Conservation (phyloP, 495 filamentous ascomycete species). For the Penicillium soppii region DNA sequence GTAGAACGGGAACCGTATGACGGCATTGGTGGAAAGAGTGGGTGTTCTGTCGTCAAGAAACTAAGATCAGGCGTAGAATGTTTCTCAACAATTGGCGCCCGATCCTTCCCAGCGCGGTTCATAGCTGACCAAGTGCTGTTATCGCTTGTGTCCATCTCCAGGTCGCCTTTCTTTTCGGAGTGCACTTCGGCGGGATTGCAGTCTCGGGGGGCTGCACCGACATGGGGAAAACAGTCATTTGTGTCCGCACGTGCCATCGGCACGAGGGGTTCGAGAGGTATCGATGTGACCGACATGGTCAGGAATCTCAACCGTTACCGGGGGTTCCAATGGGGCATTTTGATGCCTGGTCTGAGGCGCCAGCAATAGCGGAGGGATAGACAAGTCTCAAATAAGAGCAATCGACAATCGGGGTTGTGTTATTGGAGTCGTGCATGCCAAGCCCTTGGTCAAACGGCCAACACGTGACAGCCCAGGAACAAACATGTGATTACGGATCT, state of each 20-base stretch:
- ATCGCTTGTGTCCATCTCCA: background rate
- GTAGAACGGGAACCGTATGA: slow-evolving; percentile 74
- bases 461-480: too few relatives aligned
- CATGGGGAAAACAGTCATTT: slow-evolving; percentile 1
- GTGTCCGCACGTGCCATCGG: slow-evolving; percentile 6
- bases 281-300: slow-evolving; percentile 6
- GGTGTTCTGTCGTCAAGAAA: slow-evolving; percentile 46
- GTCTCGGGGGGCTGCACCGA: background rate
- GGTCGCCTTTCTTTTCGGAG: background rate
- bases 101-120: background rate
- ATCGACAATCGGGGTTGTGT: too few relatives aligned
- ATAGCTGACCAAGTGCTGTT: background rate
- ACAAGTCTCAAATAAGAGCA: too few relatives aligned
- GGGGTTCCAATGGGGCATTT: background rate
- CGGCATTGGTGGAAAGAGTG: slow-evolving; percentile 85
- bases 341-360: background rate
- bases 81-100: background rate
- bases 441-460: too few relatives aligned
- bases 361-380: too few relatives aligned
- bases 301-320: background rate
- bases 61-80: background rate
- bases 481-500: too few relatives aligned
- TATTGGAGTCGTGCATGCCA: too few relatives aligned
- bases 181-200: background rate
- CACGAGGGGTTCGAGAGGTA: slow-evolving; percentile 8